A percentile compares a stretch with the other conserved stretches of the same genome.
phyloP scores from a whole-genome alignment of 805 yeast species.

The Wickerhamomyces bovis region DNA sequence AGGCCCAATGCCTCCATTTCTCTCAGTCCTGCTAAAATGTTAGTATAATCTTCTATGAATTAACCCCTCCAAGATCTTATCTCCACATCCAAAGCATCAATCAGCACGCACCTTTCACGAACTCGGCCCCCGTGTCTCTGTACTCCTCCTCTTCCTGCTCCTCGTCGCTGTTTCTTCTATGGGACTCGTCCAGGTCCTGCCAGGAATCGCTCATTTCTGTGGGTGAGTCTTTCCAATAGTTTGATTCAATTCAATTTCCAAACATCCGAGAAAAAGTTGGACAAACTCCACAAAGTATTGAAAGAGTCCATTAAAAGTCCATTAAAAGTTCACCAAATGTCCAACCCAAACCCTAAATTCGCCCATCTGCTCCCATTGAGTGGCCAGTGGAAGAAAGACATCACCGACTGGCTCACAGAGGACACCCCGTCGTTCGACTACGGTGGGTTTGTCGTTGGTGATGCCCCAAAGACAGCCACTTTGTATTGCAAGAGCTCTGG shows the following conservation, averaged over 20 bases:
- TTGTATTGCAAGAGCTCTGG: slow-evolving; percentile 80
- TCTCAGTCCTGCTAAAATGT: slow-evolving; percentile 35
- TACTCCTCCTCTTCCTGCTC: slow-evolving; percentile 6
- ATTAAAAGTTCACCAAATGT: neutral
- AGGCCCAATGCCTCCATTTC: slow-evolving; percentile 54
- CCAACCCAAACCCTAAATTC: slow-evolving; percentile 17
- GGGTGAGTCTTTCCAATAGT: too few species aligned
- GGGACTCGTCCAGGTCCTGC: slow-evolving; percentile 23
- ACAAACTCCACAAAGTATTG: neutral
- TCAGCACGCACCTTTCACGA: slow-evolving; percentile 13
- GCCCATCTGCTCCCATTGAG: slow-evolving; percentile 62
- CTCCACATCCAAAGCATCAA: neutral
- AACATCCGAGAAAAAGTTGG: neutral
- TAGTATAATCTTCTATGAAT: neutral
- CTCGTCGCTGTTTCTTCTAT: slow-evolving; percentile 2
- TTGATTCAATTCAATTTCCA: too few species aligned
- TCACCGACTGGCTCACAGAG: slow-evolving; percentile 72
- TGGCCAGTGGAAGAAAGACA: slow-evolving; percentile 77
- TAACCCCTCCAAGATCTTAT: too few species aligned
- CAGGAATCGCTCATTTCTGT: slow-evolving; percentile 24
- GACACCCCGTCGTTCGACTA: slow-evolving; percentile 93
- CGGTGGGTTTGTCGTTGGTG: slow-evolving; percentile 95
- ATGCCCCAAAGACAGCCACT: slow-evolving; percentile 61
- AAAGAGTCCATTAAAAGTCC: neutral
- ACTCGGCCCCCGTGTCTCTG: slow-evolving; percentile 11